Conservation (phyloP, 768 basidiomycete species). For the Cyathus striatus region DNA sequence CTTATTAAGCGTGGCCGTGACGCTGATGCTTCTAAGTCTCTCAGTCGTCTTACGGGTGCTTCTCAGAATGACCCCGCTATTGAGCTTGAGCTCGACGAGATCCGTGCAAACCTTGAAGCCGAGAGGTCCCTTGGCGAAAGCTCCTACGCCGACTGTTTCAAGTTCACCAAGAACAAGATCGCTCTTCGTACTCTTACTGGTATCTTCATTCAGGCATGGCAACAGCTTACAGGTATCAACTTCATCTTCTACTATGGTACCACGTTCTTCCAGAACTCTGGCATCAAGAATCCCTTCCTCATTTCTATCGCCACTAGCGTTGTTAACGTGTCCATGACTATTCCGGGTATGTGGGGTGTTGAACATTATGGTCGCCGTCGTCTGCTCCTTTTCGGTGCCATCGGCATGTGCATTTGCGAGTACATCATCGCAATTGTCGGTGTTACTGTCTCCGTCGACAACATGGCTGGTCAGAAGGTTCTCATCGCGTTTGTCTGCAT, state of each 20-base stretch:
- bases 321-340: constrained; percentile 74
- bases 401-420: constrained; percentile 80
- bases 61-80: constrained; percentile 45
- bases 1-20: constrained; percentile 60
- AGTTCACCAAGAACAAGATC: constrained; percentile 51
- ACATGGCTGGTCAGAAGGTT: constrained; percentile 48
- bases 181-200: constrained; percentile 75
- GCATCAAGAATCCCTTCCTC: constrained; percentile 52
- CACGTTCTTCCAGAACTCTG: constrained; percentile 54
- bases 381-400: constrained; percentile 72
- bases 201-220: constrained; percentile 39
- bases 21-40: constrained; percentile 47
- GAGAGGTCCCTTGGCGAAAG: constrained; percentile 55
- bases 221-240: constrained; percentile 71
- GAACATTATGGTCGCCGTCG: constrained; percentile 77
- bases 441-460: constrained; percentile 37
- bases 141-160: constrained; percentile 59
- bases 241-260: constrained; percentile 63
- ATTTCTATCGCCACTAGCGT: constrained; percentile 61
- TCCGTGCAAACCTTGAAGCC: constrained; percentile 47
- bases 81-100: constrained; percentile 42
- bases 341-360: constrained; percentile 72
- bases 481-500: constrained; percentile 56
- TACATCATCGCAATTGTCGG: constrained; percentile 62
- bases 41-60: constrained; percentile 58